Percentiles rank a stretch among this genome's conserved stretches.
phyloP scores from a whole-genome alignment of 208 protist species.

The Tritrichomonas foetus region DNA sequence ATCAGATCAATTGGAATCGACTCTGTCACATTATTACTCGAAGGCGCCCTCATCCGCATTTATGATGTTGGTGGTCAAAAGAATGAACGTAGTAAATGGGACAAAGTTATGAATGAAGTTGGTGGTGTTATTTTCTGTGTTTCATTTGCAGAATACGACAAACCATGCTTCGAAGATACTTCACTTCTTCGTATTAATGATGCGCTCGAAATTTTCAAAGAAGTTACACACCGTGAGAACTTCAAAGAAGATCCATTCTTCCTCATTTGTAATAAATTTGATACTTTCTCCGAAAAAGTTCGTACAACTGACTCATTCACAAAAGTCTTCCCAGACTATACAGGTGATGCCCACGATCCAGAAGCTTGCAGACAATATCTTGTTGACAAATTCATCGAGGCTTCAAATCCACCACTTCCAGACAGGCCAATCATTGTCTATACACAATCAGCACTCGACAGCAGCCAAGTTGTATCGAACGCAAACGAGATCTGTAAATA shows the following conservation, averaged over 20 bases:
- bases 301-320: neutral
- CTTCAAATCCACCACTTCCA: neutral
- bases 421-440: neutral
- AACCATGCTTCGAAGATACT: constrained; percentile 13
- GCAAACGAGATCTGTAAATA: neutral
- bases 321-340: neutral
- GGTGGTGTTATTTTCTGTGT: neutral
- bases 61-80: constrained; percentile 56
- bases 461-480: neutral
- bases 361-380: neutral
- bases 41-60: constrained; percentile 18
- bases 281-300: neutral
- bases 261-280: constrained; percentile 25
- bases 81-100: constrained; percentile 59
- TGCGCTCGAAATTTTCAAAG: neutral
- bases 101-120: constrained; percentile 11
- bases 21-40: neutral
- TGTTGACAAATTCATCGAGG: neutral
- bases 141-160: constrained; percentile 37
- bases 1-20: constrained; percentile 34
- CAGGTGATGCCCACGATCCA: neutral
- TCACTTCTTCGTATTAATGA: neutral
- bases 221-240: neutral
- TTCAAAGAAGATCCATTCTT: neutral
- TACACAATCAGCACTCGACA: neutral